Conservation (phyloP, 495 filamentous ascomycete genomes). For the Aspergillus hancockii region DNA sequence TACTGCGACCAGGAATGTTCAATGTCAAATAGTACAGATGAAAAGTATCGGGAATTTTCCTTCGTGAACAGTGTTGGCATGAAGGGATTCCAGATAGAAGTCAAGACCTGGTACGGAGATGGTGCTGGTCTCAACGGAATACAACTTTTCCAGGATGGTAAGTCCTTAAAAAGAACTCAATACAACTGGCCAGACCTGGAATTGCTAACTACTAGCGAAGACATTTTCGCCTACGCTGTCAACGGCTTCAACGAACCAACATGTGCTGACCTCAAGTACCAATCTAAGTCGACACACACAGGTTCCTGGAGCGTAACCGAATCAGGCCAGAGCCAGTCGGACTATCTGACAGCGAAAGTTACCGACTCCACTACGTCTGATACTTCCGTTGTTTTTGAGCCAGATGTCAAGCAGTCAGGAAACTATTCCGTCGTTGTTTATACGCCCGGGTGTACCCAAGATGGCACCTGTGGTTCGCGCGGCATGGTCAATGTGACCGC, state of each 20-base stretch:
- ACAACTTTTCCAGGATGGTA: constrained; percentile 80
- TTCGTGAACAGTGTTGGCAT: constrained; percentile 89
- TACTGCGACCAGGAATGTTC: constrained; percentile 79
- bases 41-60: constrained; percentile 81
- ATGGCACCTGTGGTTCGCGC: constrained; percentile 71
- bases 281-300: constrained; percentile 63
- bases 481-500: constrained; percentile 82
- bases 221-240: constrained; percentile 83
- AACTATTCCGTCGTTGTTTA: constrained; percentile 87
- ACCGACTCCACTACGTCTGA: constrained; percentile 51
- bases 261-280: constrained; percentile 66
- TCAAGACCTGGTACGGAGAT: constrained; percentile 79
- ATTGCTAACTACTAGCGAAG: constrained; percentile 34
- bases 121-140: constrained; percentile 89
- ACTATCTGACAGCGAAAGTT: constrained; percentile 74
- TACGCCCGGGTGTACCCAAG: constrained; percentile 85
- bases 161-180: constrained; percentile 14
- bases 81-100: constrained; percentile 82
- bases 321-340: constrained; percentile 61
- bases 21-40: constrained; percentile 63
- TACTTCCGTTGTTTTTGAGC: constrained; percentile 70
- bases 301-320: constrained; percentile 73
- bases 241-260: constrained; percentile 84
- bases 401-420: constrained; percentile 84
- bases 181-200: not conserved